Evolutionary conservation across 805 yeast species (phyloP), one percentile per base, ranked within the genome.

Genomic region (Hanseniaspora nectarophila): DNA sequence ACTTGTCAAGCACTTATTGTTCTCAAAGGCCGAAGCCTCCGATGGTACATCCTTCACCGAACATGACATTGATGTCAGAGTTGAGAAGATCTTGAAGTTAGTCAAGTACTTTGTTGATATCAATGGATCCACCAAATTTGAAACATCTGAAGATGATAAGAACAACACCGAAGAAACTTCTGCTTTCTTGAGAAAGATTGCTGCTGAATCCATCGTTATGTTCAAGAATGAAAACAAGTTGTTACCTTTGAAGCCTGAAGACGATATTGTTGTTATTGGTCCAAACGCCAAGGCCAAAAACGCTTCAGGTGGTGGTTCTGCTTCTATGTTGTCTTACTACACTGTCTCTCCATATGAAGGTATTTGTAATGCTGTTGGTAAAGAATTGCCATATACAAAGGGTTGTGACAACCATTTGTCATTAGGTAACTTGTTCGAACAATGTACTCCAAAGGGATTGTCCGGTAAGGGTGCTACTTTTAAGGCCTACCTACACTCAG

Each of bases 231-330:
- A 77, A 16, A 57, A 63, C 39, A 56, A 59, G 26, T 54, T 74
- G 3, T 63, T 77, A 53, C 85, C 85, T 1, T 66, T 80, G 45
- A 59, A 66, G 37, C 72, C 68, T 56, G 54, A 58, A 6, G 70
- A 70, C 44, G 68, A 60, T 10, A 67, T 72, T 32, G 76, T 77
- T 1, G 73, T 80, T 18, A 74, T 80, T 58, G 85, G 85, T 3
- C 82, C 82, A 34, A 76, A 75, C 56, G 82, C 77, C 26, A 74
- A 70, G 56, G 56, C 51, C 18, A 62, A 60, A 43, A 67, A 77
- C 6, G 70, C 73, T 37, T 73, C 77, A 23, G 83, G 84, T 54
- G 84, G 84, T 56, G 84, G 84, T 7, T 77, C 82, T 20, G 81
- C 82, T 34, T 67, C 77, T 10, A 63, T 75, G 56, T 62, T 64